Conservation (phyloP, 352 stramenopile genomes). For the Blastocystis sp. region DNA sequence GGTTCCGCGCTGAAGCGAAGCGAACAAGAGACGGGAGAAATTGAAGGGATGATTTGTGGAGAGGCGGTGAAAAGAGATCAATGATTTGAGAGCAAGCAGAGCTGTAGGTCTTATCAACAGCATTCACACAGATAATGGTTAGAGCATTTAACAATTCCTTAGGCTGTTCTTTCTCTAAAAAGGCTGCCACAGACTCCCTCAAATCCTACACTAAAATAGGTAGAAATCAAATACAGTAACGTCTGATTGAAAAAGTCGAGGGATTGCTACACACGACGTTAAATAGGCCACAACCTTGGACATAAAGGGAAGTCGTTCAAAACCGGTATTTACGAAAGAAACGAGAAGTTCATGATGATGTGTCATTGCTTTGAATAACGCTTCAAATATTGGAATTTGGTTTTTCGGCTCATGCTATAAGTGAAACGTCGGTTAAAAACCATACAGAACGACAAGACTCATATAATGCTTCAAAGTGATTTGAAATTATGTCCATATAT, state of each 20-base stretch:
- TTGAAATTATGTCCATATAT: not conserved
- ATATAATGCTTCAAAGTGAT: not conserved
- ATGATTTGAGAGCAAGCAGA: not conserved
- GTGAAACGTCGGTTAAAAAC: not conserved
- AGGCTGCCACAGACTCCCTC: not conserved
- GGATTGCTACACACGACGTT: not conserved
- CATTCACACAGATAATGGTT: not conserved
- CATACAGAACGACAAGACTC: not conserved
- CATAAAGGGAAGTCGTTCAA: not conserved
- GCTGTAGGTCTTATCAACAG: not conserved
- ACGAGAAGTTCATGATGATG: not conserved
- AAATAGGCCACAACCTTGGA: not conserved
- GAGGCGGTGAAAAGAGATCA: constrained; percentile 5
- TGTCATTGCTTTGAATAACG: not conserved
- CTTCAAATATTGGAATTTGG: not conserved
- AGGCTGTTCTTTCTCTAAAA: not conserved
- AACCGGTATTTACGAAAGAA: not conserved
- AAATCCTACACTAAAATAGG: not conserved
- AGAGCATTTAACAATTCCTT: not conserved
- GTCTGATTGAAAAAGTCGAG: not conserved
- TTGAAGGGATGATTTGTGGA: not conserved
- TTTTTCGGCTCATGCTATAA: not conserved
- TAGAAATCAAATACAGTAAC: not conserved
- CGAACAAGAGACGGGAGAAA: not conserved
- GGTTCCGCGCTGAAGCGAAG: not conserved